Evolutionary conservation across 148 eudicot genomes (phyloP), one percentile per base, ranked within the genome.

Genomic region (Heliamphora exappendiculata): DNA sequence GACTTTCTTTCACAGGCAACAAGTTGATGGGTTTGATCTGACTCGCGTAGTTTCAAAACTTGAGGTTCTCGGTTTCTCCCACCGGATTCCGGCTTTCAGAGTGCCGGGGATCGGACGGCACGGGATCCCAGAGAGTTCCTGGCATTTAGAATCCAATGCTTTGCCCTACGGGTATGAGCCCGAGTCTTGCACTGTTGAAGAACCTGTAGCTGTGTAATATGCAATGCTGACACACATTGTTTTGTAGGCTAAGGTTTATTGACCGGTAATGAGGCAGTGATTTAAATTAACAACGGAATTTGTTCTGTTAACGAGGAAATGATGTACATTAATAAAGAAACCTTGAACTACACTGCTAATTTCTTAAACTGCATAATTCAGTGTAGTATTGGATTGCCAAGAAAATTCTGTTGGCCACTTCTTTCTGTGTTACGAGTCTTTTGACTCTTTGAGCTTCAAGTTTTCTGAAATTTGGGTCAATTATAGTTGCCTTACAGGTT

Each of bases 61-160:
- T 4, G 87, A 89, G 34, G 64, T 87, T 81, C 79, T 82, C 74
- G 77, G 86, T 39, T 89, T 89, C 74, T 87, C 88, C 69, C 92
- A 89, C 62, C 83, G 80, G 44, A 84, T 89, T 58, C 86, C 86
- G 53, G 88, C 90, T 55, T 89, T 72, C 64, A 75, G 82, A 75
- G 90, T 89, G 37, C 89, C 90, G 0, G 90, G 90, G 36, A 81
- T 85, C 39, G 78, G 82, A 72, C 51, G 22, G 8, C 76, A 82
- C 62, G 93, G 90, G 31, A 81, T 87, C 28, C 89, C 93, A 0
- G 90, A 85, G 51, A 76, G 80, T 74, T 87, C 86, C 70, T 89
- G 89, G 87, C 93, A 89, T 83, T 82, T 89, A 70, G 93, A 89
- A 76, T 90, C 93, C 41, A 83, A 85, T 74, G 88, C 89, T 50